Conservation (phyloP, 176 grass and related monocot genomes). For the Stipa capillata region DNA sequence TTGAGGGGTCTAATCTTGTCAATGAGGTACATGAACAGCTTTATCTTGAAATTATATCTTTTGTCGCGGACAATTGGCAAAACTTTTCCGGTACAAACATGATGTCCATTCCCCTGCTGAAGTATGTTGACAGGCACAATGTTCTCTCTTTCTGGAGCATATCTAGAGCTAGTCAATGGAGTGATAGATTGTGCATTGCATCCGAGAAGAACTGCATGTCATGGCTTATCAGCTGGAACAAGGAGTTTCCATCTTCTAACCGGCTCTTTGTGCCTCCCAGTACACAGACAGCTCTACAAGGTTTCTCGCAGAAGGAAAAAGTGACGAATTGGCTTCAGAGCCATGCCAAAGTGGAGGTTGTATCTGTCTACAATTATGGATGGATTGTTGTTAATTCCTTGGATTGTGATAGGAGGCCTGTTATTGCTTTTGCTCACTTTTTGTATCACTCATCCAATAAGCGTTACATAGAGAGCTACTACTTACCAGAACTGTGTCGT, state of each 20-base stretch:
- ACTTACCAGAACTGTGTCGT: not conserved
- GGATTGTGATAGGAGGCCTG: not conserved
- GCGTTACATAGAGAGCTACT: not conserved
- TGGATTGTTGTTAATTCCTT: constrained; percentile 7
- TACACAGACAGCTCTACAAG: constrained; percentile 21
- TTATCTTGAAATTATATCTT: constrained; percentile 46
- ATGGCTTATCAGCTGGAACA: constrained; percentile 62
- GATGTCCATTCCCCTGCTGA: constrained; percentile 34
- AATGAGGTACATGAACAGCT: constrained; percentile 30
- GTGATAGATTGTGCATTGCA: constrained; percentile 39
- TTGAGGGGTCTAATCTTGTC: constrained; percentile 40
- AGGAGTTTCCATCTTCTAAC: constrained; percentile 38
- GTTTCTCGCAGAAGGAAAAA: not conserved
- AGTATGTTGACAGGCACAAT: constrained; percentile 25
- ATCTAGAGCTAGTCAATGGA: not conserved
- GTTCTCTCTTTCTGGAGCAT: constrained; percentile 35
- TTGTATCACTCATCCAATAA: constrained; percentile 38
- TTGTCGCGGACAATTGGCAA: constrained; percentile 30
- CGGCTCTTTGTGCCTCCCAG: constrained; percentile 19
- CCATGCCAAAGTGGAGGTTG: constrained; percentile 24
- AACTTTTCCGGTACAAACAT: constrained; percentile 26
- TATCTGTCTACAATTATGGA: constrained; percentile 26
- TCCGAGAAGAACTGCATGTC: constrained; percentile 2
- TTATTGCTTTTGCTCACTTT: constrained; percentile 50
- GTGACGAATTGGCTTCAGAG: constrained; percentile 36